Conservation (phyloP, 352 stramenopile species). For the Pythium sukuiense region DNA sequence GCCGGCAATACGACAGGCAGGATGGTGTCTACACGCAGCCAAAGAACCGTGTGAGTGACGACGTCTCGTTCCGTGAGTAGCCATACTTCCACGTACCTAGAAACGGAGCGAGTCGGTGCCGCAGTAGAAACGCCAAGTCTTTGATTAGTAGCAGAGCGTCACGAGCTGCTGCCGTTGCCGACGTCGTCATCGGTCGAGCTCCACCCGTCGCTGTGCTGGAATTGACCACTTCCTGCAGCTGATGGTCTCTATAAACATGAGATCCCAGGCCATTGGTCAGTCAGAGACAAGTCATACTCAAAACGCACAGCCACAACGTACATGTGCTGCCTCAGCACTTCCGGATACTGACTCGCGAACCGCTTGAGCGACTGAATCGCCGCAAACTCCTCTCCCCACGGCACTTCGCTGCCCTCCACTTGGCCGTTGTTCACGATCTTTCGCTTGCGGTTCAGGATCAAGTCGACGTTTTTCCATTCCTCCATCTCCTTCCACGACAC, state of each 20-base stretch:
- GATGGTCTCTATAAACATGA: constrained; percentile 11
- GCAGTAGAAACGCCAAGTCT: constrained; percentile 57
- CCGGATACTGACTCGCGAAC: constrained; percentile 51
- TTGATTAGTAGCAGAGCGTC: constrained; percentile 54
- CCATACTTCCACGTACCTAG: too few relatives aligned
- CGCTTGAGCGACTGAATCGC: constrained; percentile 64
- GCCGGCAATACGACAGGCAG: constrained; percentile 40
- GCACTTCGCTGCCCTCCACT: constrained; percentile 44
- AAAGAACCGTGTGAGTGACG: not conserved
- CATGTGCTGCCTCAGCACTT: constrained; percentile 59
- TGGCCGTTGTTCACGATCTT: constrained; percentile 41
- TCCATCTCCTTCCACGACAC: constrained; percentile 44
- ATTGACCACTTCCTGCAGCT: constrained; percentile 24
- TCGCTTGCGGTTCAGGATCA: constrained; percentile 54
- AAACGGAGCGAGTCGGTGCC: constrained; percentile 45
- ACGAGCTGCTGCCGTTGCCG: constrained; percentile 25
- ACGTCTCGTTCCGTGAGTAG: too few relatives aligned
- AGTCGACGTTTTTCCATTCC: constrained; percentile 61
- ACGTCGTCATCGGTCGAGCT: constrained; percentile 4
- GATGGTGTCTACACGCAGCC: constrained; percentile 40
- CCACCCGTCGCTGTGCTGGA: not conserved
- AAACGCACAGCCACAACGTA: constrained; percentile 22
- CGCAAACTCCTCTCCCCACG: constrained; percentile 62
- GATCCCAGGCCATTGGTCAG: not conserved
- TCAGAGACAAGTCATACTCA: not conserved